A percentile compares a stretch with the other conserved stretches of the same genome.
These are phyloP conservation scores for Klebsormidium nitens DNA, from an alignment of 139 green algal genomes.

Conservation along the genomic window DNA sequence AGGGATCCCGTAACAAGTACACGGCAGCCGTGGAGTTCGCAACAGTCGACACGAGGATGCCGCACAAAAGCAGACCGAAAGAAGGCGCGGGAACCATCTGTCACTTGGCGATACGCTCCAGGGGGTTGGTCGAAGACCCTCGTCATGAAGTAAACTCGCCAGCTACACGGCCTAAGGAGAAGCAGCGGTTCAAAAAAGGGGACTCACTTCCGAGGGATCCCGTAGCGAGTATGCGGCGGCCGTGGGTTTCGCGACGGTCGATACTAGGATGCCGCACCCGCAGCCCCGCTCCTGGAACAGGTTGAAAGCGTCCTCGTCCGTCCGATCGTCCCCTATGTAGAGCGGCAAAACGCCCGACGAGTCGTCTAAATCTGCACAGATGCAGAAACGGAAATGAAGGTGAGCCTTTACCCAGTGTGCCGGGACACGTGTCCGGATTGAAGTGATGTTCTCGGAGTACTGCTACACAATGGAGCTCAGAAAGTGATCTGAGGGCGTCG, in stretches of 20 bases:
- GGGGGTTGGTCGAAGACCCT: too few species aligned
- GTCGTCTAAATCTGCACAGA: constrained; percentile 8
- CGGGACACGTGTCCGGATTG: neutral
- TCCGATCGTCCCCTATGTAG: constrained; percentile 96
- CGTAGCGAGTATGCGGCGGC: constrained; percentile 25
- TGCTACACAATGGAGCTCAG: constrained; percentile 21
- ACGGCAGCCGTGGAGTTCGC: too few species aligned
- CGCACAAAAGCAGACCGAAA: neutral
- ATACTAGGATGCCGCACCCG: constrained; percentile 34
- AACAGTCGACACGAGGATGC: constrained; percentile 4
- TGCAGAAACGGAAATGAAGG: neutral
- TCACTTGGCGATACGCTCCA: too few species aligned
- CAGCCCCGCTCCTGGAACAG: constrained; percentile 27
- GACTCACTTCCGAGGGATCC: constrained; percentile 25
- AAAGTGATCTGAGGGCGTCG: too few species aligned
- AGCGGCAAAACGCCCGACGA: constrained; percentile 66
- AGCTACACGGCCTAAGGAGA: too few species aligned
- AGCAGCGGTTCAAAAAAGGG: constrained; percentile 4
- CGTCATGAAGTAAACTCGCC: too few species aligned
- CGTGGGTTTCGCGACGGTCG: constrained; percentile 19
- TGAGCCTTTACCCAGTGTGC: neutral
- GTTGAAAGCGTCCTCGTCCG: constrained; percentile 95
- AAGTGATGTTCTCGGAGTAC: neutral
- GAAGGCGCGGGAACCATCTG: too few species aligned
- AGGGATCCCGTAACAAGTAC: too few species aligned